A percentile compares a stretch with the other conserved stretches of the same genome.
phyloP scores from a whole-genome alignment of 345 rosid species.

The Eucalyptus virginea region DNA sequence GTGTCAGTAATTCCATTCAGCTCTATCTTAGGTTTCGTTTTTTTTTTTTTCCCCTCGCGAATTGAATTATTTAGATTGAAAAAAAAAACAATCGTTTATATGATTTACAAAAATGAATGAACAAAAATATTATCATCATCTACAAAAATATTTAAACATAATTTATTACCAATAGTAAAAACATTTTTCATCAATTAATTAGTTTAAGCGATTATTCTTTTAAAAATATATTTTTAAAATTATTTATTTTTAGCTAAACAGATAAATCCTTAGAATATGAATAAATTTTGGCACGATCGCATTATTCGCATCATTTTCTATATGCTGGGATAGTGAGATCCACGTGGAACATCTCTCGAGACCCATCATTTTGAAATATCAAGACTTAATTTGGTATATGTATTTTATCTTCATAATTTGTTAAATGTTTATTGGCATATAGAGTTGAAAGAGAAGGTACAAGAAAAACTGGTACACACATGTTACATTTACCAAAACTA shows the following conservation, averaged over 20 bases:
- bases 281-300: background rate
- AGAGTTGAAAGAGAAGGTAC: background rate
- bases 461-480: background rate
- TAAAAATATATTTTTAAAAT: too few relatives aligned
- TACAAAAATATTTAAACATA: too few relatives aligned
- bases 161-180: too few relatives aligned
- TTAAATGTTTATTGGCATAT: background rate
- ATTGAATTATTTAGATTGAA: too few relatives aligned
- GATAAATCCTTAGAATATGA: background rate
- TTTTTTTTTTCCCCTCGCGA: too few relatives aligned
- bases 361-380: background rate
- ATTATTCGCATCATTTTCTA: background rate
- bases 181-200: too few relatives aligned
- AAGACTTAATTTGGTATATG: too few relatives aligned
- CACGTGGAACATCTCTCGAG: background rate
- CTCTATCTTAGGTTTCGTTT: too few relatives aligned
- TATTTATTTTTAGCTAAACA: too few relatives aligned
- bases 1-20: background rate
- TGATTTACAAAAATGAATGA: too few relatives aligned
- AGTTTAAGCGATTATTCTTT: background rate
- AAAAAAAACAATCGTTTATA: too few relatives aligned
- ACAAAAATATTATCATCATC: accelerated
- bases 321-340: background rate
- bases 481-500: too few relatives aligned
- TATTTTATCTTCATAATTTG: background rate